phyloP scores from a whole-genome alignment of 2,329 filamentous ascomycete species.

The Talaromyces piceae region DNA sequence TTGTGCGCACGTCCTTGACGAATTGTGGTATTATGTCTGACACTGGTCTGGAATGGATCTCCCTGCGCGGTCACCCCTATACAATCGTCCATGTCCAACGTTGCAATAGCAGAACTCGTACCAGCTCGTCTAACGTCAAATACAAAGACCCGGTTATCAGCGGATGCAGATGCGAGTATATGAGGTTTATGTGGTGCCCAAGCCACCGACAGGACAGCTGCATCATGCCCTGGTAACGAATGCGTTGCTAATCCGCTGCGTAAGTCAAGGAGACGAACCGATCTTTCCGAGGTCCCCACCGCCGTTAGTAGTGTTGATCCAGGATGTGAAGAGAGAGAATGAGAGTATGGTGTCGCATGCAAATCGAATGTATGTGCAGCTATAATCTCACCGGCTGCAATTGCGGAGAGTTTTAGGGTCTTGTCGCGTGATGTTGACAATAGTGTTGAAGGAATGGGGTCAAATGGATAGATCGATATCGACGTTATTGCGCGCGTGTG shows the following conservation, averaged over 20 bases:
- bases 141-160: constrained; percentile 72
- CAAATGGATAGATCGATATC: constrained; percentile 42
- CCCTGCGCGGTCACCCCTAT: constrained; percentile 51
- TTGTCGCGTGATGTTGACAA: constrained; percentile 40
- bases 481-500: constrained; percentile 42
- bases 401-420: constrained; percentile 37
- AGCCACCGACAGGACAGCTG: constrained; percentile 59
- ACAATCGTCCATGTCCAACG: constrained; percentile 77
- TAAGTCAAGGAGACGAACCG: constrained; percentile 77
- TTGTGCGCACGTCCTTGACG: constrained; percentile 59
- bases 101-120: constrained; percentile 61
- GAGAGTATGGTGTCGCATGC: constrained; percentile 46
- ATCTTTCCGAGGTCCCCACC: constrained; percentile 77
- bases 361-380: constrained; percentile 41
- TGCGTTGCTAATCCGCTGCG: constrained; percentile 71
- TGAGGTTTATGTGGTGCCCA: constrained; percentile 81
- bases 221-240: constrained; percentile 59
- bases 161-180: constrained; percentile 73
- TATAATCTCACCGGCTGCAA: constrained; percentile 32
- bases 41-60: constrained; percentile 22
- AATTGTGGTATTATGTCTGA: constrained; percentile 35
- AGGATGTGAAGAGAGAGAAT: constrained; percentile 61
- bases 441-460: constrained; percentile 40
- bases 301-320: constrained; percentile 71
- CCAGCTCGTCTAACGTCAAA: constrained; percentile 78